Percentiles rank a stretch among this genome's conserved stretches.
phyloP scores from a whole-genome alignment of 176 grass and related monocot species.

The Aegilops longissima region DNA sequence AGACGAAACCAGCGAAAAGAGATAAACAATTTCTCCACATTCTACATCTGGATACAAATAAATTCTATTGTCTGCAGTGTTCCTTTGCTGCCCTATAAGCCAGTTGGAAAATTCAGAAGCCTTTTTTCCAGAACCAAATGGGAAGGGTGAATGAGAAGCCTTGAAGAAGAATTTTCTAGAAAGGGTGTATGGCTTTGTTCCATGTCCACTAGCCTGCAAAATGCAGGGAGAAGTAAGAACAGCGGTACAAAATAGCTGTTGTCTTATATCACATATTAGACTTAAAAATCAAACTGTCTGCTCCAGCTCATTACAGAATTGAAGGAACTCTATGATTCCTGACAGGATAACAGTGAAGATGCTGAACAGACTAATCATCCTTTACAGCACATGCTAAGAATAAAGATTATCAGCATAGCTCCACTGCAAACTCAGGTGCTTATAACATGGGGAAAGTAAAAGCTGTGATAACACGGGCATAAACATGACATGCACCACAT shows the following conservation, averaged over 20 bases:
- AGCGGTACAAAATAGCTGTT: neutral
- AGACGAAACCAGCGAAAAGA: constrained; percentile 69
- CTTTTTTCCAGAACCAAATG: constrained; percentile 78
- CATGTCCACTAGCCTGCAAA: constrained; percentile 75
- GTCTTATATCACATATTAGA: neutral
- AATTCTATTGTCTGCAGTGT: constrained; percentile 37
- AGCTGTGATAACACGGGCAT: constrained; percentile 9
- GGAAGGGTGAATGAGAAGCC: constrained; percentile 79
- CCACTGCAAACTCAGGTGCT: constrained; percentile 23
- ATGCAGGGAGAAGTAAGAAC: constrained; percentile 13
- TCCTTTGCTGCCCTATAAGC: constrained; percentile 63
- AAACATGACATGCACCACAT: constrained; percentile 3
- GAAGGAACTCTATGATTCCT: neutral
- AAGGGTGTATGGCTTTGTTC: constrained; percentile 69
- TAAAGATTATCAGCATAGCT: constrained; percentile 15
- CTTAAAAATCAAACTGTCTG: neutral
- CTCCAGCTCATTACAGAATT: neutral
- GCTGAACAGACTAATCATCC: neutral
- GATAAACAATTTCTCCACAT: constrained; percentile 77
- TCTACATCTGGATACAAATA: constrained; percentile 74
- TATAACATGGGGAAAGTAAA: constrained; percentile 16
- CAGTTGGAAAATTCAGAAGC: constrained; percentile 62
- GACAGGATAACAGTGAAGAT: neutral
- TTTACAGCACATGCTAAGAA: neutral
- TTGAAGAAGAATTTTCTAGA: constrained; percentile 73